A percentile compares a stretch with the other conserved stretches of the same genome.
These are phyloP conservation scores for Trapa incisa DNA, from an alignment of 345 rosid species.

Conservation along the genomic window DNA sequence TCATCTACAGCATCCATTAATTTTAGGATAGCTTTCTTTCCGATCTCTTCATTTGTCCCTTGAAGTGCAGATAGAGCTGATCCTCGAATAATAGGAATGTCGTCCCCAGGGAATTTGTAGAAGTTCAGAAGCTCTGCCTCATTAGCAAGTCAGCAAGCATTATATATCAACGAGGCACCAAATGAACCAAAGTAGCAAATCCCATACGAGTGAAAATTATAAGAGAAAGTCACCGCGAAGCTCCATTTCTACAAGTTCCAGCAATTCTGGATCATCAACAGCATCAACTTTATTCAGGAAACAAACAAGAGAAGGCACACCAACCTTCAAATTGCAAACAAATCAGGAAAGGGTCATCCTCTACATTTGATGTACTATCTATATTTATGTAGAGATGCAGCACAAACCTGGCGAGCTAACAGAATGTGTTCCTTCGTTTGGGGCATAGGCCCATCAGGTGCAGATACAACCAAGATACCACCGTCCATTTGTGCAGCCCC, in stretches of 20 bases:
- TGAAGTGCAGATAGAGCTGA: conserved; percentile 85
- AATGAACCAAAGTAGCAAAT: background rate
- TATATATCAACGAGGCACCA: conserved; percentile 8
- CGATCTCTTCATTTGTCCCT: conserved; percentile 90
- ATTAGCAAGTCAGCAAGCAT: conserved; percentile 16
- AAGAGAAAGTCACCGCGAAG: conserved; percentile 57
- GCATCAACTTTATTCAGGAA: conserved; percentile 89
- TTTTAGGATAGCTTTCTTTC: conserved; percentile 75
- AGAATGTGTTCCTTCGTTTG: conserved; percentile 95
- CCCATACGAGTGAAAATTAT: background rate
- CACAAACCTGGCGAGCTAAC: conserved; percentile 86
- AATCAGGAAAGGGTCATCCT: conserved; percentile 1
- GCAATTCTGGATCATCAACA: conserved; percentile 73
- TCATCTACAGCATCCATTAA: conserved; percentile 95
- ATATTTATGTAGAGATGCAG: conserved; percentile 6
- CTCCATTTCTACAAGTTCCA: conserved; percentile 99
- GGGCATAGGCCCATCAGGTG: conserved; percentile 99
- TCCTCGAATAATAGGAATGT: conserved; percentile 81
- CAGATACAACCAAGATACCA: conserved; percentile 95
- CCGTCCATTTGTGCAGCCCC: conserved; percentile 99
- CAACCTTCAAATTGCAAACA: conserved; percentile 45
- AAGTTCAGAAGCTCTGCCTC: conserved; percentile 82
- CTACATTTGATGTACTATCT: background rate
- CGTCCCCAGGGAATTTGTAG: conserved; percentile 99
- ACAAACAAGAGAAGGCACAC: conserved; percentile 80